Evolutionary conservation across 2,329 filamentous ascomycete species (phyloP), one percentile per base, ranked within the genome.

Genomic region (Colletotrichum camelliae): DNA sequence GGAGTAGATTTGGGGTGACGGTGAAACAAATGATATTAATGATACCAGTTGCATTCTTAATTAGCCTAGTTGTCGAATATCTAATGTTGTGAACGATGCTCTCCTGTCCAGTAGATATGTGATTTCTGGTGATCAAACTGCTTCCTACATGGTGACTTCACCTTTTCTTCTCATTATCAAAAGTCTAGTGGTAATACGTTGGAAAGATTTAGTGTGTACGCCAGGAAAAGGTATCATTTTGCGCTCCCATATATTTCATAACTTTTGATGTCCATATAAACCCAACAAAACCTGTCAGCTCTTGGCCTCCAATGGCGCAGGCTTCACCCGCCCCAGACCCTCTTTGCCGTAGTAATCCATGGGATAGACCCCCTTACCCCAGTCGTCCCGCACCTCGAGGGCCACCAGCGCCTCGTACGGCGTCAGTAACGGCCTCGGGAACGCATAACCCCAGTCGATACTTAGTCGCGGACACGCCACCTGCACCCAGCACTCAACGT

Each of bases 381-480:
- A 98, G 64, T 94, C 94, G 79, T 97, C 91, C 78, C 90, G 91
- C 77, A 93, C 93, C 4, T 94, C 96, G 64, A 99, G 86, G n/a
- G 95, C 95, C 39, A 99, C 93, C 75, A 98, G 89, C 8, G 97
- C 97, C 86, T 99, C 97, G 80, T 99, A 98, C 3, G 97, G 96
- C 68, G 96, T 98, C 82, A 99, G 85, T 74, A 99, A 84, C 64
- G 97, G 97, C 62, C 95, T 87, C 1, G 95, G 91, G 82, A 99
- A 99, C 1, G 97, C 97, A 86, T 98, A 98, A 0, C 97, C 97
- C 97, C 97, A 99, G 86, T 99, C 97, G 79, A 99, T 99, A 84
- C 96, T 98, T 83, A 99, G 83, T 66, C 97, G 88, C n/a, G 97
- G 97, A 85, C 97, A 99, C 7, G 97, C 97, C 67, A 99, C 96